Base-by-base conservation (phyloP, 2,329 filamentous ascomycete species). In the Arthroderma sp. region DNA sequence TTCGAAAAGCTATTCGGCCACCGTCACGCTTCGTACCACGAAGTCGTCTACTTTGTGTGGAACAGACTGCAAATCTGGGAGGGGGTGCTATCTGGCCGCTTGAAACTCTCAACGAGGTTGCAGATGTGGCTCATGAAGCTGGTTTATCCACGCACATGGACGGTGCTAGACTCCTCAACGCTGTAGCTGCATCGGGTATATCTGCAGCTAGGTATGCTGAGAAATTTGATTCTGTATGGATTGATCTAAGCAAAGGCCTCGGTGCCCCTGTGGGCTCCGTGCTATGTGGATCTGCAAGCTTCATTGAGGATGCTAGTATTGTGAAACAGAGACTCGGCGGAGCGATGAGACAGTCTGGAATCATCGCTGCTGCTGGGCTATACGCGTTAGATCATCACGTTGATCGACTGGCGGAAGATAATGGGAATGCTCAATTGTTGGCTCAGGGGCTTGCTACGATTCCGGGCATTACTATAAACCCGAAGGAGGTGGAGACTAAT, bases 241-340 rank as follows among this genome's bases (percentile, higher is more conserved):
- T 88, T 32, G 86, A 82, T 58, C 83, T 88, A 54, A 79, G 75
- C 48, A 88, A 88, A 58, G 83, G 82, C 1, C 71, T 88, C 0
- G 83, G 83, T 3, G 83, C 83, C 0, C 83, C 83, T 0, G 76
- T 86, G 31, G 83, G 83, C 1, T 78, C 75, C 52, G 75, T 87
- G 31, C 61, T 88, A 2, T 43, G 41, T 37, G 41, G 41, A 7
- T 43, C 41, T 2, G 11, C 41, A 11, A 31, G 27, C 29, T 43
- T 43, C 27, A 37, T 43, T 28, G 30, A 37, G n/a, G n/a, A 43
- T 7, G 32, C 41, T 7, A 36, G 41, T 31, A 28, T 11, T 9
- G 15, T 43, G 6, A 43, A 43, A 31, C 41, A 43, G 34, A 28
- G 41, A n/a, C 15, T 27, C 37, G 41, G 41, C 10, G 41, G 41